phyloP scores from a whole-genome alignment of 2,329 filamentous ascomycete species.

The Stagonosporopsis cucurbitacearum region DNA sequence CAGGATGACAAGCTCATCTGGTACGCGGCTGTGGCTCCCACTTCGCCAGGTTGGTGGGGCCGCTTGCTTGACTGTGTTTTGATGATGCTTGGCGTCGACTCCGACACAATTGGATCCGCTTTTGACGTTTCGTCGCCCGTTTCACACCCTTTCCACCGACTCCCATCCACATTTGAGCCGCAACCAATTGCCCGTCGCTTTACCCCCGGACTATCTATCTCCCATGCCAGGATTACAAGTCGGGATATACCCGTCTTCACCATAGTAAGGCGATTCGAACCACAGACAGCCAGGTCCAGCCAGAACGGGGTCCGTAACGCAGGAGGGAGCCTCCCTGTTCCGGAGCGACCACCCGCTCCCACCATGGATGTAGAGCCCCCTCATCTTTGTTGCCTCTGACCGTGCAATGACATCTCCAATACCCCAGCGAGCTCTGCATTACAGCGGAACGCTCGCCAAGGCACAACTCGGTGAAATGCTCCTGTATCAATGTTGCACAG shows the following conservation, averaged over 20 bases:
- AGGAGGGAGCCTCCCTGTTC: constrained; percentile 20
- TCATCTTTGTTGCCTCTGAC: not conserved
- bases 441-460: constrained; percentile 12
- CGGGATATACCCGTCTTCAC: constrained; percentile 25
- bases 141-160: constrained; percentile 37
- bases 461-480: constrained; percentile 9
- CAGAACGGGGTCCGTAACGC: constrained; percentile 7
- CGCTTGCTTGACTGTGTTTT: constrained; percentile 30
- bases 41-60: constrained; percentile 37
- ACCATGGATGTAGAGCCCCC: not conserved
- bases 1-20: constrained; percentile 22
- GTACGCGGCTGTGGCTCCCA: constrained; percentile 29
- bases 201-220: constrained; percentile 27
- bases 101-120: constrained; percentile 40
- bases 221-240: constrained; percentile 19
- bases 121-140: constrained; percentile 44
- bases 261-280: constrained; percentile 16
- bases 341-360: constrained; percentile 12
- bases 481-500: not conserved
- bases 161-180: constrained; percentile 35
- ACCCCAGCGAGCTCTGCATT: constrained; percentile 3
- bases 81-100: constrained; percentile 40
- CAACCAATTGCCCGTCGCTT: constrained; percentile 28
- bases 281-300: constrained; percentile 7
- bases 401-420: not conserved